Base-by-base conservation (phyloP, 2,329 filamentous ascomycete species). In the Paraphoma chrysanthemicola region DNA sequence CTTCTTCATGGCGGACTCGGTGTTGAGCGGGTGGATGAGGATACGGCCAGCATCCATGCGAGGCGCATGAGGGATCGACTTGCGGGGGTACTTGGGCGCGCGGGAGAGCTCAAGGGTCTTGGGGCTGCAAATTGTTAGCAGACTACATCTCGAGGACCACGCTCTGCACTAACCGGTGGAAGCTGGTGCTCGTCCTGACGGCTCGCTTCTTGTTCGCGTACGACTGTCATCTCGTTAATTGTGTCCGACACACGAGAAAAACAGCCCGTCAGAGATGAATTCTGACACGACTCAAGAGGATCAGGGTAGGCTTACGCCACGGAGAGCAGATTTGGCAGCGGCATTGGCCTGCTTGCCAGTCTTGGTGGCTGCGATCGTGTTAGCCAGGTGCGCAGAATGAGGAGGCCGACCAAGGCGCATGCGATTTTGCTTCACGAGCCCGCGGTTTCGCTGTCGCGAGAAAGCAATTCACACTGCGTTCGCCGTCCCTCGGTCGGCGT, bases 1-100 rank as follows among this genome's bases (percentile, higher is more conserved):
- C 62, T 97, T 97, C 92, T 99, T 99, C 94, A 99, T 98, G 78
- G 96, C 95, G 78, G 90, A 95, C 90, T 99, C 95, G 61, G 95
- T 99, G 90, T 99, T 99, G 79, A 99, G 88, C 70, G 95, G 73
- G 95, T 97, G 92, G 79, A 98, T 86, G 81, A 99, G 90, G 81
- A 98, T 87, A 89, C 96, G 97, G 88, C 93, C 91, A 85, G 94
- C 91, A 84, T 99, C 95, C 77, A 99, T 91, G 75, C 93, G 91
- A 73, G 93, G 90, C 79, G 88, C 87, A 81, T 94, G 90, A 76
- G 91, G 89, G 80, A 99, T 88, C 71, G 92, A 93, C 87, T 95
- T 96, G 86, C 94, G 93, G 71, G 92, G 93, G 88, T 96, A 98
- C 86, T 96, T 97, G 81, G 94, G 93, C 48, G 89, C 82, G 78